Evolutionary conservation across 2,329 filamentous ascomycete genomes (phyloP).

Genomic region (Talaromyces sp.): DNA sequence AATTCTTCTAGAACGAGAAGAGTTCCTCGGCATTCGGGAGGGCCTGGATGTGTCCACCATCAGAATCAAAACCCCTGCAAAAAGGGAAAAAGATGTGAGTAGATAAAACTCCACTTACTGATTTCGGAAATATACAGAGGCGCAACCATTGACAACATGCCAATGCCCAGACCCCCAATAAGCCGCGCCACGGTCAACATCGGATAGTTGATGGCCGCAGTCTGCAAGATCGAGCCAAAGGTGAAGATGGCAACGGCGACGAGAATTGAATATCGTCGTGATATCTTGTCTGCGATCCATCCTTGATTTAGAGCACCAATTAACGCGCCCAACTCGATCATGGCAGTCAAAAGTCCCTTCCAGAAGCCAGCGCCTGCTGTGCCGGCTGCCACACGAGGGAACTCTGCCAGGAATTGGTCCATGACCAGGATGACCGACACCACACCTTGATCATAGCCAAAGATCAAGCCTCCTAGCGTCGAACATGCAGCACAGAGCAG

Average conservation of each 20-base stretch:
- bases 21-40: conserved; percentile 45
- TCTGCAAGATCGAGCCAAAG: conserved; percentile 48
- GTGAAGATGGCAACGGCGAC: conserved; percentile 50
- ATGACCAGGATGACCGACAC: conserved; percentile 47
- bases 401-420: conserved; percentile 47
- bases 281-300: conserved; percentile 50
- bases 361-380: conserved; percentile 35
- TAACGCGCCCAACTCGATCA: conserved; percentile 51
- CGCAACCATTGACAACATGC: conserved; percentile 29
- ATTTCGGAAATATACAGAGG: conserved; percentile 47
- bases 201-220: conserved; percentile 44
- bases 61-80: background rate
- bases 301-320: conserved; percentile 43
- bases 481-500: conserved; percentile 48
- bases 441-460: conserved; percentile 46
- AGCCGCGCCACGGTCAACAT: conserved; percentile 40
- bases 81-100: background rate
- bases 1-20: conserved; percentile 40
- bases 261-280: conserved; percentile 49
- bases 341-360: conserved; percentile 48
- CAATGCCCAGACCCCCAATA: conserved; percentile 7
- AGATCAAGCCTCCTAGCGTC: conserved; percentile 47
- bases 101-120: background rate
- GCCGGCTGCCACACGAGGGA: conserved; percentile 38
- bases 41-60: conserved; percentile 10